Evolutionary conservation across 2,329 filamentous ascomycete genomes (phyloP).

Genomic region (Aspergillus terreus): DNA sequence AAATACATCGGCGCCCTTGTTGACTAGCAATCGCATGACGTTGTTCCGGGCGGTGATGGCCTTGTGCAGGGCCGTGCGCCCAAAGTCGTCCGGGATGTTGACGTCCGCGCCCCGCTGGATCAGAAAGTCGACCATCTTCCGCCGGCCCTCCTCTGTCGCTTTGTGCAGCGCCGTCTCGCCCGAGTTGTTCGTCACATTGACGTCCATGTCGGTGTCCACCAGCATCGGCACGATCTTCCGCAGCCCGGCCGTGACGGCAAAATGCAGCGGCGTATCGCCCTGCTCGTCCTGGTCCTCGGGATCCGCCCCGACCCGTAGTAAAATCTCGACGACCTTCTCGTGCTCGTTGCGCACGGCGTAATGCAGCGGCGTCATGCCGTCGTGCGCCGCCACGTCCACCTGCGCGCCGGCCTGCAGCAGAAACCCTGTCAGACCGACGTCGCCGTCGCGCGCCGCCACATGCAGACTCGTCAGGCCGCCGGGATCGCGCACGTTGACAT

Average conservation of each 20-base stretch:
- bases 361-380: constrained; percentile 19
- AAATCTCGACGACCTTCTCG: constrained; percentile 20
- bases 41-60: constrained; percentile 17
- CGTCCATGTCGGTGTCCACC: constrained; percentile 14
- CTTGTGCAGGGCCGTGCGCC: constrained; percentile 18
- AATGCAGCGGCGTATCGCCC: constrained; percentile 23
- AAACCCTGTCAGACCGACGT: constrained; percentile 12
- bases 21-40: constrained; percentile 19
- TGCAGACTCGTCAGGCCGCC: constrained; percentile 18
- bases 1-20: constrained; percentile 14
- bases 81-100: constrained; percentile 21
- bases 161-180: constrained; percentile 27
- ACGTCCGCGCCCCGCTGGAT: constrained; percentile 23
- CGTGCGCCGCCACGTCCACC: constrained; percentile 13
- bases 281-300: constrained; percentile 20
- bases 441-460: constrained; percentile 15
- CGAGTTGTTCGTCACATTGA: constrained; percentile 22
- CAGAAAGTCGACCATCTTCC: constrained; percentile 25
- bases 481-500: constrained; percentile 18
- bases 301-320: constrained; percentile 22
- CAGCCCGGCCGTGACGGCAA: constrained; percentile 16
- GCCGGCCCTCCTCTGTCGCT: constrained; percentile 24
- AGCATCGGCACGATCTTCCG: constrained; percentile 18
- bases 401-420: constrained; percentile 14
- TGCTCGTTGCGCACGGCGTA: constrained; percentile 19